A percentile compares a stretch with the other conserved stretches of the same genome.
phyloP scores from a whole-genome alignment of 2,329 filamentous ascomycete genomes.

The Aurifilum marmelostoma region DNA sequence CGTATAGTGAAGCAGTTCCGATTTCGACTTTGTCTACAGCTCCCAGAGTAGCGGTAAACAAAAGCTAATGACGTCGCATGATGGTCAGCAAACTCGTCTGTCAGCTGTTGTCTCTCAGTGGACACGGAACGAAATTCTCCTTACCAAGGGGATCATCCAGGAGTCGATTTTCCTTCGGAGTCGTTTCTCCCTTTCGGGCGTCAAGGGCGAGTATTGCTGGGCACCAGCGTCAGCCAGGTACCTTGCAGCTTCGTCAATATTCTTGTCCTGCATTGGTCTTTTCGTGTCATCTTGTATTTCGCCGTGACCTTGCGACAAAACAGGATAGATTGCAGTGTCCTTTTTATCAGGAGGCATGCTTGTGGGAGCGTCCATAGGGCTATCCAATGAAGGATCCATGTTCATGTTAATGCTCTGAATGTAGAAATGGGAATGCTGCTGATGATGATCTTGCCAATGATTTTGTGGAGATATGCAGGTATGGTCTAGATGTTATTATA shows the following conservation, averaged over 20 bases:
- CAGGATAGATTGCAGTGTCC: background rate
- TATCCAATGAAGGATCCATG: constrained; percentile 4
- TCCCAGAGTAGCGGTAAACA: constrained; percentile 37
- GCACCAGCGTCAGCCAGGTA: constrained; percentile 16
- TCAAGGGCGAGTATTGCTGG: constrained; percentile 32
- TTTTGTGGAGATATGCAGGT: background rate
- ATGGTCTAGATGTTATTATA: constrained; percentile 10
- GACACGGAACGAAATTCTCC: constrained; percentile 6
- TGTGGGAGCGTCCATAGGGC: background rate
- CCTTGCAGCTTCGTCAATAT: constrained; percentile 23
- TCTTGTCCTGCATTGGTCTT: background rate
- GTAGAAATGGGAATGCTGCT: background rate
- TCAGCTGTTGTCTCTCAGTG: background rate
- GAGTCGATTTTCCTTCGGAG: constrained; percentile 37
- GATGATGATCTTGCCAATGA: background rate
- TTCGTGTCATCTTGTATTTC: constrained; percentile 1
- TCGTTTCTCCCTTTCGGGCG: constrained; percentile 36
- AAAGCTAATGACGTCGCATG: constrained; percentile 29
- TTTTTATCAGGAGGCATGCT: background rate
- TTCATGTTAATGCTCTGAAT: background rate
- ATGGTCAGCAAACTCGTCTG: background rate
- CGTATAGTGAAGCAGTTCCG: constrained; percentile 41
- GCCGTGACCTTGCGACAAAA: constrained; percentile 10
- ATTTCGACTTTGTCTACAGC: constrained; percentile 41
- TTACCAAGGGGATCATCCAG: constrained; percentile 37